Conservation (phyloP, 305 asterid species). For the Rubia peregrina region DNA sequence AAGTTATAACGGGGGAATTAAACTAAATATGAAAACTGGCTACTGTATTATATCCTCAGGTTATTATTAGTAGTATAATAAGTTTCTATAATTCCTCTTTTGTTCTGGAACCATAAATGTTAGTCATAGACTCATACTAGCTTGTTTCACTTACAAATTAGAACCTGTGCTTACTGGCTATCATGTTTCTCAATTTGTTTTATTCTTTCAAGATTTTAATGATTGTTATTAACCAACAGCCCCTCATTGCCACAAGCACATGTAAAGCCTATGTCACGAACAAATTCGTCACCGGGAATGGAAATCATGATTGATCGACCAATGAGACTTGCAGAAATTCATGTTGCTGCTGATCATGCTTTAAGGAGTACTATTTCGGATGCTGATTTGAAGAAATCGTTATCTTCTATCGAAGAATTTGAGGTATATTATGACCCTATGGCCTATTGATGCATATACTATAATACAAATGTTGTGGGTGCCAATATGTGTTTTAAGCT, state of each 20-base stretch:
- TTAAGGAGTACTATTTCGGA: constrained; percentile 69
- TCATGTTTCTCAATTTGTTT: neutral
- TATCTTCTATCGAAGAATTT: constrained; percentile 74
- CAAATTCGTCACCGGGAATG: constrained; percentile 81
- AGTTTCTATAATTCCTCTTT: too few relatives aligned
- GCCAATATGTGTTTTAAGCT: neutral
- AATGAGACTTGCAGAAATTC: constrained; percentile 93
- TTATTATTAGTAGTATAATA: too few relatives aligned
- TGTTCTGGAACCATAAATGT: neutral
- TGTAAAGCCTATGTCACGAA: constrained; percentile 50
- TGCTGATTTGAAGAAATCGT: constrained; percentile 53
- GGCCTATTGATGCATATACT: constrained; percentile 10
- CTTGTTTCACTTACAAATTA: neutral
- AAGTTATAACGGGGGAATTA: neutral
- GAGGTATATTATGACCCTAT: constrained; percentile 50
- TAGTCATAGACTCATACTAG: neutral
- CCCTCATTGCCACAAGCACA: constrained; percentile 43
- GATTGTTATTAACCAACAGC: constrained; percentile 52
- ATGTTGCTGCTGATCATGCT: constrained; percentile 95
- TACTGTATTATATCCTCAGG: neutral
- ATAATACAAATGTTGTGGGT: neutral
- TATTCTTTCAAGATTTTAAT: constrained; percentile 26
- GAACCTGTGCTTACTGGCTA: neutral
- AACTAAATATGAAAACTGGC: neutral
- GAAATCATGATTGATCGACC: constrained; percentile 80